phyloP scores from a whole-genome alignment of 805 yeast species.

The Candida germanica region DNA sequence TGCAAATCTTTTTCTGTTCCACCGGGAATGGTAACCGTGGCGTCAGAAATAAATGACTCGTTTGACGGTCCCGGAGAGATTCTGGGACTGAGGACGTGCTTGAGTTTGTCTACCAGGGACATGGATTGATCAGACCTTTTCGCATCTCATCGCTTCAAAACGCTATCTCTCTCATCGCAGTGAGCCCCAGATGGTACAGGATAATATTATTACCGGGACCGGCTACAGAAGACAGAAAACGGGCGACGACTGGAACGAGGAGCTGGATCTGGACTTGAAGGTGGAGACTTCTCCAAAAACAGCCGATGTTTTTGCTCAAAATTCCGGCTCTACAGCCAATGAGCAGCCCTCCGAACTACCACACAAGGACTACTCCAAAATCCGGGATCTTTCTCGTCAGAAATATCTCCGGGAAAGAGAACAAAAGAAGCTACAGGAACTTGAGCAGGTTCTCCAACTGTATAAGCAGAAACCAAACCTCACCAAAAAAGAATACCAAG shows the following conservation, averaged over 20 bases:
- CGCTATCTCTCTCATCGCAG: no score
- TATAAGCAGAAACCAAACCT: constrained; percentile 4
- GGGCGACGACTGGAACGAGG: no score
- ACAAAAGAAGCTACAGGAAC: constrained; percentile 16
- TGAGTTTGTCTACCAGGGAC: constrained; percentile 3
- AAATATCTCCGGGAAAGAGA: constrained; percentile 22
- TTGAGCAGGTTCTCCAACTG: constrained; percentile 15
- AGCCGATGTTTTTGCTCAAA: no score
- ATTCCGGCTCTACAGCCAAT: background rate
- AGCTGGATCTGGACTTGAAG: no score
- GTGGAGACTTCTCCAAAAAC: no score
- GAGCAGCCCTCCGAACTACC: background rate
- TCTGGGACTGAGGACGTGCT: background rate
- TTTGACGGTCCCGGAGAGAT: constrained; percentile 5
- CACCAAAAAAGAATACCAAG: constrained; percentile 14
- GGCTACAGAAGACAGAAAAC: background rate
- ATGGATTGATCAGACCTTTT: constrained; percentile 1
- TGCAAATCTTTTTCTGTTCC: background rate
- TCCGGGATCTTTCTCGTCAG: constrained; percentile 16
- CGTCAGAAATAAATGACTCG: constrained; percentile 4
- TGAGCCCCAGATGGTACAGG: no score
- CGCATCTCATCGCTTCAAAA: constrained; percentile 7
- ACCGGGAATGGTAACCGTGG: background rate
- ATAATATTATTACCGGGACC: background rate
- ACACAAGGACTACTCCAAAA: constrained; percentile 8